Conservation (phyloP, 768 basidiomycete species). For the Cystoderma amianthinum region DNA sequence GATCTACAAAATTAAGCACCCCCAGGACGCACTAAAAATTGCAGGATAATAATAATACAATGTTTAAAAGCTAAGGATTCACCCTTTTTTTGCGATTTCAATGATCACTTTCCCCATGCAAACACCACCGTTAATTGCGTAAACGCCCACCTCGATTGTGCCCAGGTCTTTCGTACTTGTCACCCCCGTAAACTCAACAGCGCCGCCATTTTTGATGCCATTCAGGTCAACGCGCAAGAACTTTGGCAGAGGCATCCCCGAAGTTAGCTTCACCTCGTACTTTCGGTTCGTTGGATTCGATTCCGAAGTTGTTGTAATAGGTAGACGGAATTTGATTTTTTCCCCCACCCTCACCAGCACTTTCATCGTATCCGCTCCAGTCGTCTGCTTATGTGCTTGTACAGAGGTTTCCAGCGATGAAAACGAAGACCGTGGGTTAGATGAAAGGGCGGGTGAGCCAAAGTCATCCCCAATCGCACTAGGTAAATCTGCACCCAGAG, state of each 20-base stretch:
- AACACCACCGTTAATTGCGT: conserved; percentile 36
- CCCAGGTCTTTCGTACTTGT: conserved; percentile 46
- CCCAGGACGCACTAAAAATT: neutral
- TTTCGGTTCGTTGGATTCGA: conserved; percentile 17
- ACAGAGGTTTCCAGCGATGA: conserved; percentile 59
- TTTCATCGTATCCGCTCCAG: conserved; percentile 21
- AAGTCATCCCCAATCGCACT: conserved; percentile 15
- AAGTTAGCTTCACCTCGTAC: conserved; percentile 41
- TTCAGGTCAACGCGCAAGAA: conserved; percentile 50
- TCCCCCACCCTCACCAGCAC: conserved; percentile 52
- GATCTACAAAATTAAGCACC: neutral
- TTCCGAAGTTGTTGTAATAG: conserved; percentile 21
- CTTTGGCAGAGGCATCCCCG: conserved; percentile 45
- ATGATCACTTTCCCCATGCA: conserved; percentile 50
- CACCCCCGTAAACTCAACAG: conserved; percentile 50
- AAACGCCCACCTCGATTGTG: conserved; percentile 48
- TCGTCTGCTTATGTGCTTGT: conserved; percentile 27
- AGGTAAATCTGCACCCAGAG: conserved; percentile 49
- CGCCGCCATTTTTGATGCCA: conserved; percentile 34
- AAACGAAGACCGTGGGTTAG: conserved; percentile 45
- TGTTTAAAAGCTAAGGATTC: neutral
- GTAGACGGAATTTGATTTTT: conserved; percentile 51
- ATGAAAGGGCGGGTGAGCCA: conserved; percentile 26
- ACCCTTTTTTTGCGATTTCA: conserved; percentile 38
- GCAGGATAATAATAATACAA: neutral